Conservation (phyloP, 148 eudicot genomes). For the Persicaria maculosa region DNA sequence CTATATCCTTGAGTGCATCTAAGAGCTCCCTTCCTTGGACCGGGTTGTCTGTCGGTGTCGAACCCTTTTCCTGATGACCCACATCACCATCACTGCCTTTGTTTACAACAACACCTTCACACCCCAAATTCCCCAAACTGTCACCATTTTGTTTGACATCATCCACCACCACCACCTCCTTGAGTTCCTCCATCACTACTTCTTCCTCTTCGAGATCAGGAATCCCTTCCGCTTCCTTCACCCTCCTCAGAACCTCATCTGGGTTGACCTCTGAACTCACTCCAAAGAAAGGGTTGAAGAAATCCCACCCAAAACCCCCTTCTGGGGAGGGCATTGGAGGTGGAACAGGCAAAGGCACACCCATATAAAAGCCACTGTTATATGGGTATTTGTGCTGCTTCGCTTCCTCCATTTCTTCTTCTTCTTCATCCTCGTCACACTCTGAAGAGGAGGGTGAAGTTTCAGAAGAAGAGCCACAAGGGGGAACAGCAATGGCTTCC, state of each 20-base stretch:
- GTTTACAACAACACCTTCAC: slow-evolving; percentile 16
- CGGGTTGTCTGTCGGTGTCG: slow-evolving; percentile 51
- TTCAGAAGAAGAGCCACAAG: background rate
- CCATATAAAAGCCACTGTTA: background rate
- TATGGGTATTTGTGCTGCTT: background rate
- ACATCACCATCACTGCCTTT: slow-evolving; percentile 14
- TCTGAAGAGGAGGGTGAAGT: background rate
- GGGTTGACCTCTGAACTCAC: slow-evolving; percentile 20
- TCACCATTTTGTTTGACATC: background rate
- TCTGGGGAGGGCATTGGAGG: slow-evolving; percentile 56
- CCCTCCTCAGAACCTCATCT: slow-evolving; percentile 62
- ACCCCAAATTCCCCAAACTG: slow-evolving; percentile 24
- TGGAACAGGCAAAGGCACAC: background rate
- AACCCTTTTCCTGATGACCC: slow-evolving; percentile 34
- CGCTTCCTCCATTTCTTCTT: slow-evolving; percentile 10
- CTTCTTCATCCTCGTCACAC: slow-evolving; percentile 27
- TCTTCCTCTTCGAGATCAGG: slow-evolving; percentile 78
- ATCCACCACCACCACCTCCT: background rate
- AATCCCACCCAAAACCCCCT: slow-evolving; percentile 92
- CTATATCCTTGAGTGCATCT: slow-evolving; percentile 84
- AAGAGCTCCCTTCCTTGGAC: slow-evolving; percentile 70
- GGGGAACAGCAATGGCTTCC: background rate
- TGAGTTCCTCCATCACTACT: background rate
- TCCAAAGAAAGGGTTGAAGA: slow-evolving; percentile 73
- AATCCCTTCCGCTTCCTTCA: slow-evolving; percentile 79